These are phyloP conservation scores for Populus tremula DNA, from an alignment of 345 rosid species.

Conservation along the genomic window DNA sequence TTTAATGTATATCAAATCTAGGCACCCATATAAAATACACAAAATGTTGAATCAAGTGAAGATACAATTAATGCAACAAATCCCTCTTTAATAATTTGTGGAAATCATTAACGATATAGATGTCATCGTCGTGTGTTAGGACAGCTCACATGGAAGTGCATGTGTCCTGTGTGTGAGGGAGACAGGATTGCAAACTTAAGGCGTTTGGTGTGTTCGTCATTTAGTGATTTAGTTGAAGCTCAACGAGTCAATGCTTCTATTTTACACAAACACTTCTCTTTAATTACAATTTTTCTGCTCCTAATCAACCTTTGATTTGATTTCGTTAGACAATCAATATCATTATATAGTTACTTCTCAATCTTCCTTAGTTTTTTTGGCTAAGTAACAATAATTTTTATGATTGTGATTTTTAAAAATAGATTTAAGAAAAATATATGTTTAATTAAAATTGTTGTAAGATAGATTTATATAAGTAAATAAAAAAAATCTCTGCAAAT, in stretches of 20 bases:
- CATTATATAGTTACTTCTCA: background rate
- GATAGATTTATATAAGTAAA: too few relatives aligned
- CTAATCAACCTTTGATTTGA: background rate
- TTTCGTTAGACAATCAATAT: background rate
- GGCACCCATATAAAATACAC: background rate
- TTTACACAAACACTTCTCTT: background rate
- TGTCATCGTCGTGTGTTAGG: background rate
- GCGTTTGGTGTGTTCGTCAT: background rate
- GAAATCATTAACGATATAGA: background rate
- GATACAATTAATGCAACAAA: background rate
- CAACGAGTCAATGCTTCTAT: background rate
- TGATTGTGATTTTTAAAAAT: too few relatives aligned
- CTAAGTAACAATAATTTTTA: too few relatives aligned
- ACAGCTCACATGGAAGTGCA: background rate
- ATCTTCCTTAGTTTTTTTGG: background rate
- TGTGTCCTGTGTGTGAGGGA: background rate
- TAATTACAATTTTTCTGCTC: too few relatives aligned
- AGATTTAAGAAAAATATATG: too few relatives aligned
- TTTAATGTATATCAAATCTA: too few relatives aligned
- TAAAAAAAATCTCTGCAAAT: accelerated
- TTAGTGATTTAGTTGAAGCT: background rate
- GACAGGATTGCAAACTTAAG: background rate
- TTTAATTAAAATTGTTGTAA: too few relatives aligned
- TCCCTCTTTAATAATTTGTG: too few relatives aligned
- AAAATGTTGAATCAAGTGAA: background rate